Base-by-base conservation (phyloP, 2,329 filamentous ascomycete genomes). In the Ascochyta pisi region DNA sequence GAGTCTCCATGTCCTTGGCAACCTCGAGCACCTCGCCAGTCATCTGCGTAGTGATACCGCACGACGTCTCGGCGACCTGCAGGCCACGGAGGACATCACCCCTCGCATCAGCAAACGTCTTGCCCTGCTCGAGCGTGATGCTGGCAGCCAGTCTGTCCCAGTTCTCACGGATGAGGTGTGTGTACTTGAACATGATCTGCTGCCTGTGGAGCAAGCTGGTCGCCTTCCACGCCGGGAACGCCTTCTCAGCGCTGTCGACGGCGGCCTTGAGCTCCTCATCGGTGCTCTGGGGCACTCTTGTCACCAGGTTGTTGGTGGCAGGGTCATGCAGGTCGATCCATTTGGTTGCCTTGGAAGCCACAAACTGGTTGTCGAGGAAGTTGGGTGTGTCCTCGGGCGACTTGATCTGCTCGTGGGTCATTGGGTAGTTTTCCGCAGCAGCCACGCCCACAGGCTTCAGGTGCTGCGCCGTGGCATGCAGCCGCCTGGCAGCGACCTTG, bases 111-210 rank as follows among this genome's bases (percentile, higher is more conserved):
- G 88, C 89, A 75, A 94, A 89, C 0, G 91, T 95, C 84, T 95
- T 95, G 75, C 91, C 91, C 81, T 95, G 91, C 81, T 95, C 91
- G 53, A 94, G 82, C 6, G 90, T 93, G 75, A 95, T 95, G 79
- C 89, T 92, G 12, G 91, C 90, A 15, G 91, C 91, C 64, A 95
- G 79, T 16, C 91, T 84, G 75, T 95, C 91, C 90, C 90, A 93
- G 79, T 95, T 89, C 78, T 93, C 88, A 48, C 89, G 83, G 73
- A 95, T 91, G 70, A 95, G 80, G 29, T 84, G 83, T 31, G 92
- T 89, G 69, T 92, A 92, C 77, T 89, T 89, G 83, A 95, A 94
- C 89, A 94, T 92, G 78, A 94, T 88, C 79, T 91, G 86, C 82
- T 95, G 91, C 61, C 90, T 83, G 60, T 84, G 81, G 63, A 95